These are phyloP conservation scores for Kodamaea fungicola DNA, from an alignment of 1,139 yeast species.

Conservation along the genomic window DNA sequence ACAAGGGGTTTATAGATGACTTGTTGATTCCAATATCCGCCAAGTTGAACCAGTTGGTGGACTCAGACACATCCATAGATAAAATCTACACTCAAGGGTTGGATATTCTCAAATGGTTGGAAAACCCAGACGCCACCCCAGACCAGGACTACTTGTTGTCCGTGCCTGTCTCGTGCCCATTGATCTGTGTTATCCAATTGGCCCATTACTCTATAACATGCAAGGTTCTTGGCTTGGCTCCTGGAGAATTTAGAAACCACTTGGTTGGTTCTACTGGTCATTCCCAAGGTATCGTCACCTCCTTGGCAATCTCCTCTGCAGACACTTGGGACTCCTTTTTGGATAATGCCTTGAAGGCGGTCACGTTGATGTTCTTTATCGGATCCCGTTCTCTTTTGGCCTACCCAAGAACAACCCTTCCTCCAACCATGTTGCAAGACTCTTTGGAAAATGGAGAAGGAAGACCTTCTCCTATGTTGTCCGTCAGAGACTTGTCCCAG, in stretches of 20 bases:
- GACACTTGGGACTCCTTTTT: constrained; percentile 83
- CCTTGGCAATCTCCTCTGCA: constrained; percentile 85
- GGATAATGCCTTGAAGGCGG: constrained; percentile 69
- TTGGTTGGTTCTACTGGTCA: constrained; percentile 91
- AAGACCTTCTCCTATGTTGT: constrained; percentile 94
- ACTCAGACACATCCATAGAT: constrained; percentile 52
- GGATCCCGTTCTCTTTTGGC: constrained; percentile 89
- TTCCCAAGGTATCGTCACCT: constrained; percentile 95
- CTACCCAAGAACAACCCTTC: constrained; percentile 90
- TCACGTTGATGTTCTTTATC: constrained; percentile 82
- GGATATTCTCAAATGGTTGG: constrained; percentile 83
- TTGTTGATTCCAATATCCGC: constrained; percentile 68
- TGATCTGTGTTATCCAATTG: constrained; percentile 91
- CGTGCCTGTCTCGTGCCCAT: constrained; percentile 93
- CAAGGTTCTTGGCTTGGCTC: constrained; percentile 78
- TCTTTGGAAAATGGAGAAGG: constrained; percentile 95
- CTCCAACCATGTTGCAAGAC: constrained; percentile 92
- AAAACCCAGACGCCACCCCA: constrained; percentile 81
- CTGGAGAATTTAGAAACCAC: constrained; percentile 76
- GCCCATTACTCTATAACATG: constrained; percentile 91
- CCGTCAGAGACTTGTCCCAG: constrained; percentile 80
- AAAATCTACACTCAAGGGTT: constrained; percentile 93
- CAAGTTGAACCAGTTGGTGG: constrained; percentile 64
- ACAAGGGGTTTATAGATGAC: constrained; percentile 71
- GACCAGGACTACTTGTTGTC: constrained; percentile 83